Evolutionary conservation across 805 yeast genomes (phyloP), one percentile per base, ranked within the genome.

Genomic region (Myxozyma nipponensis): DNA sequence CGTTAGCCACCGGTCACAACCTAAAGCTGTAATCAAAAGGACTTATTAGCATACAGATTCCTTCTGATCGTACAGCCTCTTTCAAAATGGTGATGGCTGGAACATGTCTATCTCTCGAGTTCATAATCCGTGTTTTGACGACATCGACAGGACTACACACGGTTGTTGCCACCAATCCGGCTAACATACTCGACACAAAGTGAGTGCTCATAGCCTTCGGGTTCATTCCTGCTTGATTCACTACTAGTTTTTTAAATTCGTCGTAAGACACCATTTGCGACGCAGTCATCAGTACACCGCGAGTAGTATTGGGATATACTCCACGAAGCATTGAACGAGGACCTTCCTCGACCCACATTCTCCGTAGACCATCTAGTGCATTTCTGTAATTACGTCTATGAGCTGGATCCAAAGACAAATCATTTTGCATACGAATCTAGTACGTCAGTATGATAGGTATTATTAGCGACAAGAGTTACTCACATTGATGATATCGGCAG

Each of bases 131-230:
- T 1, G 96, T 88, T 67, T 88, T 88, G 43, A 87, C 82, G 2
- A 87, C 96, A 67, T 87, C 96, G 7, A 90, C 95, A 1, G 96
- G 96, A 1, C 95, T 86, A 66, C 95, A 88, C 18, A 87, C 84
- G 0, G 96, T 88, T 0, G 96, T 87, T 4, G 96, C 96, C 3
- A 87, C 87, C 32, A 87, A 70, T 17, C 95, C 95, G 1, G 96
- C 95, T 56, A 84, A 63, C 54, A 87, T 71, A 3, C 91, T 83
- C 0, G 95, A 86, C n/a, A 50, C 50, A 63, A 87, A 86, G 66
- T 87, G 95, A 2, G 95, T 86, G 0, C 81, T 61, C 57, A 80
- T 78, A 46, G 81, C 76, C 18, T 76, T 68, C 38, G 86, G 79
- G 62, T 84, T 82, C 68, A 82, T 66, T 3, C 70, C 65, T 1